A percentile compares a stretch with the other conserved stretches of the same genome.
phyloP scores from a whole-genome alignment of 1,284 basidiomycete species.

The Pascua sp. region DNA sequence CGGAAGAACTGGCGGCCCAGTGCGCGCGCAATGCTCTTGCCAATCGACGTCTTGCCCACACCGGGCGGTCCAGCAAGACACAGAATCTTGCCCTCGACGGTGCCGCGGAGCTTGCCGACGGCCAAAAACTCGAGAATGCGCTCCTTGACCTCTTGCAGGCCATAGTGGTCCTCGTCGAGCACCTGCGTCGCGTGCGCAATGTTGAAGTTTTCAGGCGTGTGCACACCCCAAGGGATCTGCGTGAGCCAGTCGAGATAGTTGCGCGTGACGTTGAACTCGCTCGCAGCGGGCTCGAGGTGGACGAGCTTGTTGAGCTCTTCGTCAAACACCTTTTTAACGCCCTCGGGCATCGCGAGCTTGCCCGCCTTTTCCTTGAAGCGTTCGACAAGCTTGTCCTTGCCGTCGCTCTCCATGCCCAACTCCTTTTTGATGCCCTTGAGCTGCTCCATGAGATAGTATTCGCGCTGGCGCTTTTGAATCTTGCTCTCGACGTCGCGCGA shows the following conservation, averaged over 20 bases:
- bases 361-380: slow-evolving; percentile 91
- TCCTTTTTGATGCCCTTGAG: slow-evolving; percentile 99
- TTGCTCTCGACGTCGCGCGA: slow-evolving; percentile 91
- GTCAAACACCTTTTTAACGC: slow-evolving; percentile 90
- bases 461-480: slow-evolving; percentile 93
- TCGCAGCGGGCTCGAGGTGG: slow-evolving; percentile 85
- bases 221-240: slow-evolving; percentile 93
- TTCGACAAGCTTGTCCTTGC: slow-evolving; percentile 95
- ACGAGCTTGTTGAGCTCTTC: slow-evolving; percentile 92
- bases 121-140: slow-evolving; percentile 97
- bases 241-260: slow-evolving; percentile 97
- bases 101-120: slow-evolving; percentile 92
- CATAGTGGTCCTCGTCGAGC: slow-evolving; percentile 95
- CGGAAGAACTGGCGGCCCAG: slow-evolving; percentile 49
- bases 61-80: slow-evolving; percentile 95
- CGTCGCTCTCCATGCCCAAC: slow-evolving; percentile 85
- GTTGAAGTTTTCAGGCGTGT: slow-evolving; percentile 90
- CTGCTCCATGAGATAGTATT: slow-evolving; percentile 98
- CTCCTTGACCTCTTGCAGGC: slow-evolving; percentile 91
- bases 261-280: slow-evolving; percentile 92
- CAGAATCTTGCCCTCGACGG: slow-evolving; percentile 97
- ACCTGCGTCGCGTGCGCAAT: slow-evolving; percentile 79
- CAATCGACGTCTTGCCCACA: slow-evolving; percentile 92
- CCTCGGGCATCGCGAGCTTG: slow-evolving; percentile 85
- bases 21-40: slow-evolving; percentile 65